Evolutionary conservation across 1,284 basidiomycete species (phyloP), one percentile per base, ranked within the genome.

Genomic region (Bjerkandera adusta): DNA sequence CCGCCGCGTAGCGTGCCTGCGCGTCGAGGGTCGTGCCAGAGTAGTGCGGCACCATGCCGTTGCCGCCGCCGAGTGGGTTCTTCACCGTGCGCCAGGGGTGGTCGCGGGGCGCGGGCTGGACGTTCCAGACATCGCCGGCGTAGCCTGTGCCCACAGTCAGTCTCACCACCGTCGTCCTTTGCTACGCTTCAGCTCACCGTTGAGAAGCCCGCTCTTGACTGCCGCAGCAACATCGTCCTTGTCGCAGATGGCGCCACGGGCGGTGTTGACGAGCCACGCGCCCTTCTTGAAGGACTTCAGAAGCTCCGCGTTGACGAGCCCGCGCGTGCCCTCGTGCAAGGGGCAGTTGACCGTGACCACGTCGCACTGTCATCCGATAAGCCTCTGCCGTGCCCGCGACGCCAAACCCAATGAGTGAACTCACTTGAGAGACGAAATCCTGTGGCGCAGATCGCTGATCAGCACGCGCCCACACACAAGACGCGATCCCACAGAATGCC

Each of bases 21-120:
- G 94, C 93, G 60, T 97, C 94, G 49, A 97, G 77, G 4, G 93
- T 93, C 13, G 93, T 95, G 35, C 92, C 92, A 54, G 83, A 87
- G 70, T 89, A 89, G 63, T 93, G 89, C n/a, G 88, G 84, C 13
- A 87, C 83, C 87, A 89, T 89, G 56, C 84, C 89, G 66, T 91
- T 91, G 25, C 91, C 92, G 47, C 78, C 86, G 18, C 85, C 85
- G 21, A 88, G 76, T 36, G 81, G 79, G 74, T 91, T 91, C 74
- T 86, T 83, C 77, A 85, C 80, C 39, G 79, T 81, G 53, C 92
- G 79, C 92, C 89, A 96, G 34, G 86, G 72, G 71, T 97, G 92
- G 68, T 94, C 87, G 53, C 75, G 77, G 2, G 91, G 90, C 6
- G 91, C 85, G 29, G 92, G 91, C 64, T 94, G 89, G 40, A 89